These are phyloP conservation scores for Reticulascus tulasneorum DNA, from an alignment of 2,329 filamentous ascomycete species.

Conservation along the genomic window DNA sequence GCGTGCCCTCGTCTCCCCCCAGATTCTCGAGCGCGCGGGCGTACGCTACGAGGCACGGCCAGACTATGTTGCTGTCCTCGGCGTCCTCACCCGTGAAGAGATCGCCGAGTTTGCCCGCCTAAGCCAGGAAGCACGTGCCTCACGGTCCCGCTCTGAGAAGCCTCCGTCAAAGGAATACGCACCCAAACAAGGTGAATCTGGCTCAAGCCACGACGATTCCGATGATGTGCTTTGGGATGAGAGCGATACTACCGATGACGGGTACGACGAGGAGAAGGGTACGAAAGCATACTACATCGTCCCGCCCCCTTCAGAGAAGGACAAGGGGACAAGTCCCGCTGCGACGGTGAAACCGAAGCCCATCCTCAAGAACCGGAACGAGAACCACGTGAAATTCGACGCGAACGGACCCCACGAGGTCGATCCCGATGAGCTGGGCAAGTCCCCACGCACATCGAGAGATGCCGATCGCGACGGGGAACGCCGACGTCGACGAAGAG, in stretches of 20 bases:
- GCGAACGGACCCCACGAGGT: slow-evolving; percentile 45
- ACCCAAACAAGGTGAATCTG: slow-evolving; percentile 1
- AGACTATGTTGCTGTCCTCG: slow-evolving; percentile 57
- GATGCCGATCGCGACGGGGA: slow-evolving; percentile 27
- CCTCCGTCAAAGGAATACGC: slow-evolving; percentile 21
- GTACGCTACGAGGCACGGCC: slow-evolving; percentile 58
- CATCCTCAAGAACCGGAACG: slow-evolving; percentile 59
- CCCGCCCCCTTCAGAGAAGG: slow-evolving; percentile 23
- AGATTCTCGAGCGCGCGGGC: slow-evolving; percentile 51
- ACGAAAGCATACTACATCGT: slow-evolving; percentile 37
- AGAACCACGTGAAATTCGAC: slow-evolving; percentile 53
- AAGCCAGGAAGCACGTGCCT: slow-evolving; percentile 42
- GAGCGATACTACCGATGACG: slow-evolving; percentile 21
- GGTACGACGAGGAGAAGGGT: slow-evolving; percentile 22
- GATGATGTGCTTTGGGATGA: slow-evolving; percentile 24
- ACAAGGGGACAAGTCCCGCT: slow-evolving; percentile 25
- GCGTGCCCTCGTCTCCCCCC: slow-evolving; percentile 52
- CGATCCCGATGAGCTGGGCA: slow-evolving; percentile 23
- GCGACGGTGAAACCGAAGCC: slow-evolving; percentile 45
- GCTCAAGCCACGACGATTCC: slow-evolving; percentile 10
- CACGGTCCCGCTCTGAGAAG: slow-evolving; percentile 24
- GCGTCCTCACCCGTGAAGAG: slow-evolving; percentile 47
- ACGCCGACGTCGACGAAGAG: slow-evolving; percentile 26
- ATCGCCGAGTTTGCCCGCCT: slow-evolving; percentile 48
- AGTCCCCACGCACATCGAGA: slow-evolving; percentile 21